These are phyloP conservation scores for Fraxinus cuspidata DNA, from an alignment of 257 asterid genomes.

Conservation along the genomic window DNA sequence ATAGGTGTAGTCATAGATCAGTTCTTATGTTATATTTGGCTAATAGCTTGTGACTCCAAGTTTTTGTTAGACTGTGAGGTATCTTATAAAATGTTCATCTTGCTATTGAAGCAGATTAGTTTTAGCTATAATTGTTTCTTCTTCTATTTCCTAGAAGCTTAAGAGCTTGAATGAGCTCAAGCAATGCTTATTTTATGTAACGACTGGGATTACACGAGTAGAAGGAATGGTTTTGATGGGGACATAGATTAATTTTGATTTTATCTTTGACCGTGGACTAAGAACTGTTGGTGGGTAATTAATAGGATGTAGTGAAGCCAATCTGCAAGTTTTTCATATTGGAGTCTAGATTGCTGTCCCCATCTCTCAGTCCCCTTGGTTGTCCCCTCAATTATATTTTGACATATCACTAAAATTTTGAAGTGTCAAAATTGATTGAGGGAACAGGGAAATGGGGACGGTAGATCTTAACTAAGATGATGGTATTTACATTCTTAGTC, in stretches of 20 bases:
- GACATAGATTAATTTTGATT: background rate
- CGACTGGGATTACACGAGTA: background rate
- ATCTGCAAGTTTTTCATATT: too few relatives aligned
- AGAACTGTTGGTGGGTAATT: too few relatives aligned
- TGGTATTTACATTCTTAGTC: too few relatives aligned
- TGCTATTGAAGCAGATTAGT: background rate
- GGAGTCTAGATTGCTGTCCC: too few relatives aligned
- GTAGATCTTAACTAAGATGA: too few relatives aligned
- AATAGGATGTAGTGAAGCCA: too few relatives aligned
- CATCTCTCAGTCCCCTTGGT: too few relatives aligned
- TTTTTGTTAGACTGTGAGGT: background rate
- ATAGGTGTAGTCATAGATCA: background rate
- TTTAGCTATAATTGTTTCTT: background rate
- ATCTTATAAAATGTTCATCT: background rate
- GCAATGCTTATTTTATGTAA: background rate
- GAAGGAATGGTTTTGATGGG: background rate
- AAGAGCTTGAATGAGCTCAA: background rate
- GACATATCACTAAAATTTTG: too few relatives aligned
- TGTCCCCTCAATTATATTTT: too few relatives aligned
- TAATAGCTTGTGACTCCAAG: background rate
- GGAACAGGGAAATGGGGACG: too few relatives aligned
- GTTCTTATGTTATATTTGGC: background rate
- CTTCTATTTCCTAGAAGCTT: background rate
- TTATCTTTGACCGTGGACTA: background rate
- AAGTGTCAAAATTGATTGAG: too few relatives aligned